phyloP scores from a whole-genome alignment of 352 stramenopile species.

The Phytophthora kernoviae region DNA sequence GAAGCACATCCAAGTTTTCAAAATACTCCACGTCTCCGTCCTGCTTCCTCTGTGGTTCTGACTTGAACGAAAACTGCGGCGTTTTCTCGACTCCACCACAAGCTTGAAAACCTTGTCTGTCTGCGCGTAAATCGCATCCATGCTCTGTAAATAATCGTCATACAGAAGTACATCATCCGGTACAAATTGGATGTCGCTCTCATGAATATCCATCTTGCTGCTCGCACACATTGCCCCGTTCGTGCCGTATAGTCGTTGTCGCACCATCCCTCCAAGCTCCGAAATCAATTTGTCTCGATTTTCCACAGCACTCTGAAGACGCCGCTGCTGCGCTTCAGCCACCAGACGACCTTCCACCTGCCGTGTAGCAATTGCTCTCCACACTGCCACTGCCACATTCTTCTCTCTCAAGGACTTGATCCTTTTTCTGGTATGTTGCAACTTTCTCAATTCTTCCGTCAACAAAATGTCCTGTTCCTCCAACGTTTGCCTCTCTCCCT shows the following conservation, averaged over 20 bases:
- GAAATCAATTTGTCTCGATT: slow-evolving; percentile 23
- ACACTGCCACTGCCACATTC: slow-evolving; percentile 1
- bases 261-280: slow-evolving; percentile 19
- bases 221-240: neutral
- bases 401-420: slow-evolving; percentile 4
- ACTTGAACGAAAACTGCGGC: slow-evolving; percentile 9
- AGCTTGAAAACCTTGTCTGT: slow-evolving; percentile 26
- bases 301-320: slow-evolving; percentile 20
- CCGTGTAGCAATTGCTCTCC: slow-evolving; percentile 22
- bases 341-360: slow-evolving; percentile 34
- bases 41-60: slow-evolving; percentile 10
- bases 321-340: slow-evolving; percentile 21
- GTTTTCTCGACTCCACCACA: slow-evolving; percentile 18
- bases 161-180: slow-evolving; percentile 24
- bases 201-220: neutral
- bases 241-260: neutral
- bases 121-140: slow-evolving; percentile 20
- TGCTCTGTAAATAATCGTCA: slow-evolving; percentile 26
- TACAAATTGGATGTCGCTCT: slow-evolving; percentile 6
- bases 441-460: slow-evolving; percentile 10
- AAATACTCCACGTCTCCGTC: slow-evolving; percentile 22
- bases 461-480: slow-evolving; percentile 17
- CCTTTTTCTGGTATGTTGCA: slow-evolving; percentile 17
- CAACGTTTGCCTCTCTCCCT: slow-evolving; percentile 30
- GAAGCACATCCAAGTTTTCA: slow-evolving; percentile 29